Evolutionary conservation across 371 early-diverging fungal genomes (phyloP).

Genomic region (Dichotomocladium elegans): DNA sequence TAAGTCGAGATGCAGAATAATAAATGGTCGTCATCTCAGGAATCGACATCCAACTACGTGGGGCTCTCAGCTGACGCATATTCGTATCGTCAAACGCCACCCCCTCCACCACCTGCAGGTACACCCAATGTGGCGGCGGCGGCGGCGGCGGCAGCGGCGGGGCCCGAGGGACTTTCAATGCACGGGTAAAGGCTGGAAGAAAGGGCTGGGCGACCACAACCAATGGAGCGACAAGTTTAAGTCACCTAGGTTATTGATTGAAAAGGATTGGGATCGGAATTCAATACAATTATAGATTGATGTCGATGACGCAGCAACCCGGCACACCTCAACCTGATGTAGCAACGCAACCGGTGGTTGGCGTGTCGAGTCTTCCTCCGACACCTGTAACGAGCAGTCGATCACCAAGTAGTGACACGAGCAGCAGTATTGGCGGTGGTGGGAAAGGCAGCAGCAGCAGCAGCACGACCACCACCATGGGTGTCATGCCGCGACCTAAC

Average conservation of each 20-base stretch:
- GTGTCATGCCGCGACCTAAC: too few species aligned
- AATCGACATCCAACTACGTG: slow-evolving; percentile 11
- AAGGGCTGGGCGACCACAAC: too few species aligned
- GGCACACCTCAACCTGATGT: slow-evolving; percentile 17
- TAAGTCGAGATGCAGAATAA: slow-evolving; percentile 15
- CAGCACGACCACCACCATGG: too few species aligned
- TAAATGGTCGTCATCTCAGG: slow-evolving; percentile 22
- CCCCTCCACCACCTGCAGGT: background rate
- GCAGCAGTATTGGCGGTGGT: slow-evolving; percentile 6
- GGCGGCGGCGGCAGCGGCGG: background rate
- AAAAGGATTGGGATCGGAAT: too few species aligned
- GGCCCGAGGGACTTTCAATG: slow-evolving; percentile 2
- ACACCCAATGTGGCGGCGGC: background rate
- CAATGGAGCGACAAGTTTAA: too few species aligned
- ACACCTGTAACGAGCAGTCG: slow-evolving; percentile 11
- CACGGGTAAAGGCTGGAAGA: slow-evolving; percentile 18
- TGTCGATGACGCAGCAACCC: slow-evolving; percentile 17
- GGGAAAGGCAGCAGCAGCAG: slow-evolving; percentile 1
- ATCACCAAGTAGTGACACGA: slow-evolving; percentile 19
- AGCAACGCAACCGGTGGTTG: too few species aligned
- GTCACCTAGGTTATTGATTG: too few species aligned
- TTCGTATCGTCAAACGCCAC: slow-evolving; percentile 8
- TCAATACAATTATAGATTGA: slow-evolving; percentile 7
- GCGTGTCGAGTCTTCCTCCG: too few species aligned
- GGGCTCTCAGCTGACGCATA: slow-evolving; percentile 6